Evolutionary conservation across 495 filamentous ascomycete species (phyloP).

Genomic region (Talaromyces liani): DNA sequence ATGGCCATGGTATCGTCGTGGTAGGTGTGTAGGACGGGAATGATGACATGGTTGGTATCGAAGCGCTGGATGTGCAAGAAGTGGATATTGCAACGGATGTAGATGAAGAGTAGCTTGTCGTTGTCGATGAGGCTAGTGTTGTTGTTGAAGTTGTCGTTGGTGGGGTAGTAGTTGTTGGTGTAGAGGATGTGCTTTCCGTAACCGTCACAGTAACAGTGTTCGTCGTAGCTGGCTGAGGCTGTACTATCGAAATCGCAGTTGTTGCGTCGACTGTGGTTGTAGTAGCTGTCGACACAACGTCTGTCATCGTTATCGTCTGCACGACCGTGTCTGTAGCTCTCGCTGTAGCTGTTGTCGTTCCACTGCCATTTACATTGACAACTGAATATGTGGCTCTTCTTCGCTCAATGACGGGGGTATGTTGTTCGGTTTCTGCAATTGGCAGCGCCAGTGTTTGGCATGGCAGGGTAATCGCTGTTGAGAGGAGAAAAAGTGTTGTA

Average conservation of each 20-base stretch:
- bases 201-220: constrained; percentile 20
- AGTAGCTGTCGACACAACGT: constrained; percentile 11
- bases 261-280: constrained; percentile 11
- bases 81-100: background rate
- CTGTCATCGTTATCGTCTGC: constrained; percentile 22
- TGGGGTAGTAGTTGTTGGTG: constrained; percentile 13
- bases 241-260: constrained; percentile 14
- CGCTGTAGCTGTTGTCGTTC: constrained; percentile 16
- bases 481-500: constrained; percentile 9
- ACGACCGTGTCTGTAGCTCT: constrained; percentile 23
- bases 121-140: constrained; percentile 10
- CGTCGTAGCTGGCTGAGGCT: background rate
- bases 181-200: constrained; percentile 24
- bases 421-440: constrained; percentile 18
- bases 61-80: background rate
- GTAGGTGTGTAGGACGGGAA: background rate
- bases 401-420: constrained; percentile 21
- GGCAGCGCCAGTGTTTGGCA: constrained; percentile 25
- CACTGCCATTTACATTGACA: constrained; percentile 40
- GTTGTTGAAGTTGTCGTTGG: constrained; percentile 11
- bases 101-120: background rate
- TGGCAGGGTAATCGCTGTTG: constrained; percentile 24
- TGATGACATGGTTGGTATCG: background rate
- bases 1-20: background rate
- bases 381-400: constrained; percentile 33